Evolutionary conservation across 164 flowering plant species (phyloP).

Genomic region (Kingdonia uniflora): DNA sequence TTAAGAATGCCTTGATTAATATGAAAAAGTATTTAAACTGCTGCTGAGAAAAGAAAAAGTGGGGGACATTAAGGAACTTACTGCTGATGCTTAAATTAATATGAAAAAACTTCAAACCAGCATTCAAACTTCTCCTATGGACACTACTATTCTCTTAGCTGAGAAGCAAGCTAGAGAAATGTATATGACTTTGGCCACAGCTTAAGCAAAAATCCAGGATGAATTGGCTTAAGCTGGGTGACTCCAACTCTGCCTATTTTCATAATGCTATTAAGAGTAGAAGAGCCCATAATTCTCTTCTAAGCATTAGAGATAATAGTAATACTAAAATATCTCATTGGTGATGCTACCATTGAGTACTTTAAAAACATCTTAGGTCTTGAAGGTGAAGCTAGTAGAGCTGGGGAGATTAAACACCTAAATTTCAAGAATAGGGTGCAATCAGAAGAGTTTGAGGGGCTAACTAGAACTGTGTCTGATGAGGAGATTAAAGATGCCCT

Average conservation of each 20-base stretch:
- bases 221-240: no score
- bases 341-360: background rate
- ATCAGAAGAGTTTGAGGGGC: background rate
- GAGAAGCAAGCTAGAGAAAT: background rate
- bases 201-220: no score
- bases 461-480: background rate
- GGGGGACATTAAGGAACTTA: no score
- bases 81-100: background rate
- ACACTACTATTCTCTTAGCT: background rate
- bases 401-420: background rate
- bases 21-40: no score
- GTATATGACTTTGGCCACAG: background rate
- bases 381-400: background rate
- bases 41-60: background rate
- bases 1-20: background rate
- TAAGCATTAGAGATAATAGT: background rate
- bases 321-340: background rate
- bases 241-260: no score
- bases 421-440: background rate
- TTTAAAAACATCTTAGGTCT: background rate
- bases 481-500: background rate
- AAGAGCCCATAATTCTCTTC: no score
- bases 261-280: no score
- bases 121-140: background rate
- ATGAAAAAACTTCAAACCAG: background rate